Conservation (phyloP, 768 basidiomycete species). For the Dacryopinax primogenitus region DNA sequence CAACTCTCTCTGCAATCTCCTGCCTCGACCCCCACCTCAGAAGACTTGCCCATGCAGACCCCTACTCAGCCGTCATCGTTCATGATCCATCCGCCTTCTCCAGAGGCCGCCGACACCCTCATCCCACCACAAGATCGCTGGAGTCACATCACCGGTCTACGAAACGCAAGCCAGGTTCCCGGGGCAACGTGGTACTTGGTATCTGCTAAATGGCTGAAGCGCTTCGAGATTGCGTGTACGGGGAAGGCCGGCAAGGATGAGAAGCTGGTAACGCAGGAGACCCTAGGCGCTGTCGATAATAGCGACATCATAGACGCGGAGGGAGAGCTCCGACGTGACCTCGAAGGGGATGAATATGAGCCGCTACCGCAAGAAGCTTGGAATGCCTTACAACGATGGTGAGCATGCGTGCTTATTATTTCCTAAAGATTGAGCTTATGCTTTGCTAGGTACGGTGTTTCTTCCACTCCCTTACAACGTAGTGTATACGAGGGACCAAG, state of each 20-base stretch:
- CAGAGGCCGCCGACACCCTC: slow-evolving; percentile 44
- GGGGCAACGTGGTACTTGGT: slow-evolving; percentile 58
- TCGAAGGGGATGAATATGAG: slow-evolving; percentile 45
- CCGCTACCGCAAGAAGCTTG: slow-evolving; percentile 63
- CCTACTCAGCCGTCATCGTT: slow-evolving; percentile 38
- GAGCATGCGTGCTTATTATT: slow-evolving; percentile 22
- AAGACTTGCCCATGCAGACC: slow-evolving; percentile 21
- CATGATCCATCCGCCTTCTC: slow-evolving; percentile 34
- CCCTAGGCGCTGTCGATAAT: slow-evolving; percentile 59
- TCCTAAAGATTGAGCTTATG: neutral
- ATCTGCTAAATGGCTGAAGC: slow-evolving; percentile 54
- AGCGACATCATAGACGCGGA: slow-evolving; percentile 44
- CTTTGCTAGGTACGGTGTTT: neutral
- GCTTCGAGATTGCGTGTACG: slow-evolving; percentile 60
- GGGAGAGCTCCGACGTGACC: slow-evolving; percentile 47
- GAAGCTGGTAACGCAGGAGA: slow-evolving; percentile 30
- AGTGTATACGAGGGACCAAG: neutral
- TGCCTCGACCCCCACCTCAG: slow-evolving; percentile 22
- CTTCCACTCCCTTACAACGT: neutral
- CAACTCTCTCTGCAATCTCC: slow-evolving; percentile 16
- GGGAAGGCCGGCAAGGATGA: slow-evolving; percentile 46
- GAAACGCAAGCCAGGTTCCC: neutral
- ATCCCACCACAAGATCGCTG: neutral
- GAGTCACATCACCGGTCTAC: neutral
- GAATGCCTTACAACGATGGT: slow-evolving; percentile 59